Base-by-base conservation (phyloP, 1,139 yeast genomes). In the Diutina scorzettiae region DNA sequence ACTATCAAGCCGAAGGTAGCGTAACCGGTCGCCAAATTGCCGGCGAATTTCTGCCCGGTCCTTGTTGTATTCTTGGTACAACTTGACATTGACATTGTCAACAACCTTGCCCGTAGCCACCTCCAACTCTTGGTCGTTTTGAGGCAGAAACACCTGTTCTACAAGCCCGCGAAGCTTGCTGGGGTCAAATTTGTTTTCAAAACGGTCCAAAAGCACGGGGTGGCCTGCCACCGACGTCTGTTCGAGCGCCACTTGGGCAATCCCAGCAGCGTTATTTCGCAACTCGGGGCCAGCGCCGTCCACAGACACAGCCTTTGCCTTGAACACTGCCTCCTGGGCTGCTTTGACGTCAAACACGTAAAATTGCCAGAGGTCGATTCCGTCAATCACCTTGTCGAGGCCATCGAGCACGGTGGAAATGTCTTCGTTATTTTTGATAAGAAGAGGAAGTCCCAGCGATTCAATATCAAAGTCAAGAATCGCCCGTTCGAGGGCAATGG, bases 321-420 rank as follows among this genome's bases (percentile, higher is more conserved):
- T n/a, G 2, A n/a, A 6, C 8, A 18, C 31, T 4, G 23, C 23
- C 5, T 18, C 14, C 32, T 71, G 52, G 43, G 66, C 63, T 2
- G 50, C 53, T 11, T 53, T 49, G 37, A 73, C 76, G 56, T 85
- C 72, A 40, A 87, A 69, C 9, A 81, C 89, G 54, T 87, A 91
- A 58, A 63, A 91, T 58, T 91, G 87, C 98, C 98, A 91, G 43
- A 91, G 68, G 46, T 78, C 71, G 44, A 86, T 61, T 8, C 71
- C 67, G 21, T 72, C 78, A 39, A 86, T 53, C 1, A 87, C 96
- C 50, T 83, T 78, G 7, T 65, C 59, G 42, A 89, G 64, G 9
- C 86, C 94, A 19, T 73, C 77, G 64, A 82, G 73, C 31, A 89
- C 62, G 30, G 55, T 56, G 41, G 71, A 60, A 30, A 91, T 59